These are phyloP conservation scores for Datura wrightii DNA, from an alignment of 257 asterid genomes.

Conservation along the genomic window DNA sequence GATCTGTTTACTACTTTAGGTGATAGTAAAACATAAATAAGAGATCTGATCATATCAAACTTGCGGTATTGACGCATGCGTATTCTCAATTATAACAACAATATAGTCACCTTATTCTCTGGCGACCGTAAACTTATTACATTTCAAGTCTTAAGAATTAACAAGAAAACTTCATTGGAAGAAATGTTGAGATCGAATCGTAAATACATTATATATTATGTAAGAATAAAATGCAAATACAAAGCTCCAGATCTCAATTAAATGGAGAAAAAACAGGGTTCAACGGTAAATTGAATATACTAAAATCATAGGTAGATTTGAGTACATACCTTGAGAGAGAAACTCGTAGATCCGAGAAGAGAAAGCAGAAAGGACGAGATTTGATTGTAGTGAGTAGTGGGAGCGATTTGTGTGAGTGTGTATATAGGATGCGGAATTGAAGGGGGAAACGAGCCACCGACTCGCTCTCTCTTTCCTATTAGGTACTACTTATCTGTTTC, in stretches of 20 bases:
- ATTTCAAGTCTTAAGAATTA: background rate
- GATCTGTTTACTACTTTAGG: background rate
- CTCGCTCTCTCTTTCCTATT: background rate
- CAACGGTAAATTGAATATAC: background rate
- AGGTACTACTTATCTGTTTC: too few species aligned
- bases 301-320: background rate
- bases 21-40: background rate
- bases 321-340: background rate
- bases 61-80: background rate
- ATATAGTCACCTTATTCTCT: background rate
- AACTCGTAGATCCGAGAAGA: background rate
- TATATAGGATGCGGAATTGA: background rate
- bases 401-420: background rate
- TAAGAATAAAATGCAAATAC: background rate
- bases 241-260: background rate
- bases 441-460: background rate
- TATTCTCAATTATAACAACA: background rate
- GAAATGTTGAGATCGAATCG: background rate
- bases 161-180: too few species aligned
- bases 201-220: too few species aligned
- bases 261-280: background rate
- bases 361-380: background rate
- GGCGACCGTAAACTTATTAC: background rate
- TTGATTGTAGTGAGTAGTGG: background rate
- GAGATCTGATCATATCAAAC: background rate